Percentiles rank a stretch among this genome's conserved stretches.
phyloP scores from a whole-genome alignment of 2,329 filamentous ascomycete genomes.

The Cercospora sp. region DNA sequence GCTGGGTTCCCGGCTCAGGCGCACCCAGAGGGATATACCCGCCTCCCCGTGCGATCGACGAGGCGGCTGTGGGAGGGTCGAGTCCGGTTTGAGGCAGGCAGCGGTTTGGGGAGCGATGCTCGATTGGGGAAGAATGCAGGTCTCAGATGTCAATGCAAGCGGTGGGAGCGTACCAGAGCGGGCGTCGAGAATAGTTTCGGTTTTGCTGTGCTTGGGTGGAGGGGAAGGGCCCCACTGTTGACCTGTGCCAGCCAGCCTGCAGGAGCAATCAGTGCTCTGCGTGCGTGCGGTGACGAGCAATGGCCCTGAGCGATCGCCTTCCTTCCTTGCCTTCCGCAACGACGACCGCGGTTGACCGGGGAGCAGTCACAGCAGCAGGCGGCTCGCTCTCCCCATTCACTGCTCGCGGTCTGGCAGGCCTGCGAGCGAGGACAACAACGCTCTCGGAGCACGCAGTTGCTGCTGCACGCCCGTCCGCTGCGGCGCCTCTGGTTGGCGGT shows the following conservation, averaged over 20 bases:
- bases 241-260: constrained; percentile 2
- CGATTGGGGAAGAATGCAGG: constrained; percentile 22
- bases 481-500: constrained; percentile 25
- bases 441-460: neutral
- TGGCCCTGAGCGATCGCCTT: neutral
- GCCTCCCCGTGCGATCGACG: constrained; percentile 27
- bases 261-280: neutral
- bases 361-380: neutral
- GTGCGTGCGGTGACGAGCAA: neutral
- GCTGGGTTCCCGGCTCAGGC: constrained; percentile 6
- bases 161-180: constrained; percentile 21
- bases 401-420: neutral
- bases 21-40: constrained; percentile 25
- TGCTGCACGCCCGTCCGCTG: constrained; percentile 18
- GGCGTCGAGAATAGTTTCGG: constrained; percentile 13
- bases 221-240: constrained; percentile 26
- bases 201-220: constrained; percentile 20
- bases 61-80: constrained; percentile 25
- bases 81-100: constrained; percentile 20
- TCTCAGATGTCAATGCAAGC: constrained; percentile 26
- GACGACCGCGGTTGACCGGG: neutral
- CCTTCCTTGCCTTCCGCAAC: neutral
- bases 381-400: neutral
- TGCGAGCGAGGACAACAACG: neutral
- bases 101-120: constrained; percentile 12